A percentile compares a stretch with the other conserved stretches of the same genome.
Evolutionary conservation across 345 rosid species (phyloP).

Genomic region (Rhodamnia rubescens): DNA sequence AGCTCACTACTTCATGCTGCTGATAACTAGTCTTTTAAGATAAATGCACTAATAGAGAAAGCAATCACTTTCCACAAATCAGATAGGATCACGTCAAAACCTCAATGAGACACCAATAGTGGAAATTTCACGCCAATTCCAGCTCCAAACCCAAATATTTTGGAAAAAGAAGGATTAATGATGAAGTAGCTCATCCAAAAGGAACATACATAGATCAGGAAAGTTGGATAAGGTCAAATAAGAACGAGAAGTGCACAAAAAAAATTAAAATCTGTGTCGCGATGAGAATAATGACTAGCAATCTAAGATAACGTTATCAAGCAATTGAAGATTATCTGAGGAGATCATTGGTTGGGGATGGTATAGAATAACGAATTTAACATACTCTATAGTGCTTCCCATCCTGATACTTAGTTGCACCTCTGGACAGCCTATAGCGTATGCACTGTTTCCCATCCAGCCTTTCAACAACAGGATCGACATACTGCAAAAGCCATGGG

Average conservation of each 20-base stretch:
- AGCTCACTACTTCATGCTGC: background rate
- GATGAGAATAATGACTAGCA: background rate
- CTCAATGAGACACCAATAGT: background rate
- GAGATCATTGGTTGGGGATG: background rate
- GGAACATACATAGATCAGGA: background rate
- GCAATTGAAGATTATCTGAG: background rate
- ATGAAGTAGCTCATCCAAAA: background rate
- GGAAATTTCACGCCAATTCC: background rate
- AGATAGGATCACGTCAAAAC: background rate
- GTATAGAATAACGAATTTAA: slow-evolving; percentile 1
- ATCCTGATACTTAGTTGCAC: slow-evolving; percentile 74
- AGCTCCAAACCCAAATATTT: background rate
- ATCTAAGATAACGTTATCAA: background rate
- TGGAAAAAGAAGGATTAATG: background rate
- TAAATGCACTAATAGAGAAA: background rate
- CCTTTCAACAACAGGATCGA: slow-evolving; percentile 75
- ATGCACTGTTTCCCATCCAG: slow-evolving; percentile 63
- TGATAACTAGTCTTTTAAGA: background rate
- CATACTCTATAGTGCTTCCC: slow-evolving; percentile 89
- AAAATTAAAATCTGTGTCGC: background rate
- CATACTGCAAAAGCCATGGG: slow-evolving; percentile 45
- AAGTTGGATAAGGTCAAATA: background rate
- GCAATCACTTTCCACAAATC: background rate
- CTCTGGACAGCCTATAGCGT: slow-evolving; percentile 64
- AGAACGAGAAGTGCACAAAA: background rate